These are phyloP conservation scores for Choanephora cucurbitarum DNA, from an alignment of 371 early-diverging fungal species.

Conservation along the genomic window DNA sequence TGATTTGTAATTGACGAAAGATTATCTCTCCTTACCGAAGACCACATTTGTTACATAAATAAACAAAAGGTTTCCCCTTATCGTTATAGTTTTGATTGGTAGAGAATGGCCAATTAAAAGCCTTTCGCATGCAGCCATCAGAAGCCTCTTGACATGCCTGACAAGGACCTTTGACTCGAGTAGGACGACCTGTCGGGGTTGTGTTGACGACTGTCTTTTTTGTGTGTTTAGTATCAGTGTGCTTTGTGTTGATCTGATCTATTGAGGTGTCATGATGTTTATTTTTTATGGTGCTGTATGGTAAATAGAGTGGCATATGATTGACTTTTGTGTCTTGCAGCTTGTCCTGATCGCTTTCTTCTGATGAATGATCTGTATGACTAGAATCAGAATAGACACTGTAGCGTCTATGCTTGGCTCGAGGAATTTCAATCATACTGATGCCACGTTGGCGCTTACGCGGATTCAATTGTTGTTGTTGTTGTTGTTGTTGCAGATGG, in stretches of 20 bases:
- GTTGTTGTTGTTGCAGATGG: slow-evolving; percentile 14
- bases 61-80: slow-evolving; percentile 50
- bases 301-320: background rate
- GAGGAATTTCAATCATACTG: slow-evolving; percentile 15
- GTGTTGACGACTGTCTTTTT: background rate
- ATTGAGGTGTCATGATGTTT: background rate
- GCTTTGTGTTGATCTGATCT: slow-evolving; percentile 6
- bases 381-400: background rate
- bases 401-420: background rate
- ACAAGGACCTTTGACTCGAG: slow-evolving; percentile 49
- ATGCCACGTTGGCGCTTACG: slow-evolving; percentile 7
- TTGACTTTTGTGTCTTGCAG: too few relatives aligned
- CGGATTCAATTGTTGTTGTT: slow-evolving; percentile 13
- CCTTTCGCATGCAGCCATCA: slow-evolving; percentile 56
- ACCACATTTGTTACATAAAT: slow-evolving; percentile 55
- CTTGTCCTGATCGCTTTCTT: slow-evolving; percentile 3
- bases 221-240: slow-evolving; percentile 7
- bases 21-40: slow-evolving; percentile 27
- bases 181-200: slow-evolving; percentile 24
- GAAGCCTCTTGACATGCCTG: slow-evolving; percentile 49
- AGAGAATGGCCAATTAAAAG: slow-evolving; percentile 52
- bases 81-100: slow-evolving; percentile 32
- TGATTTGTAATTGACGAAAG: slow-evolving; percentile 9
- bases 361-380: background rate
- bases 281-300: background rate